phyloP scores from a whole-genome alignment of 805 yeast genomes.

The Ogataea allantospora region DNA sequence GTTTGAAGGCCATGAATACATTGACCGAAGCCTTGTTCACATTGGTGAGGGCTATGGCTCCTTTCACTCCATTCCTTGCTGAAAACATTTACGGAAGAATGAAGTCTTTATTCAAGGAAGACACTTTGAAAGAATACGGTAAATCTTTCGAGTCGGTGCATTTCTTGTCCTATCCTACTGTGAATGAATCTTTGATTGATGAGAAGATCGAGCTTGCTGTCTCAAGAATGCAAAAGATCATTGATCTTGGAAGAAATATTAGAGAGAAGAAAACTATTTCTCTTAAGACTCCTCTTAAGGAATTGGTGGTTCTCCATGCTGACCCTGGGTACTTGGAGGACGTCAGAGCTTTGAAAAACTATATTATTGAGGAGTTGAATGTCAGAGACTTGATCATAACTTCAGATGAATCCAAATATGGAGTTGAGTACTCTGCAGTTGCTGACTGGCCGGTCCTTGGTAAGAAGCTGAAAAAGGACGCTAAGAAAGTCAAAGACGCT shows the following conservation, averaged over 20 bases:
- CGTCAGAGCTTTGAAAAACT: conserved; percentile 70
- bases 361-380: conserved; percentile 88
- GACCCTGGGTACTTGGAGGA: conserved; percentile 74
- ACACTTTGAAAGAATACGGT: conserved; percentile 47
- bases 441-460: conserved; percentile 99
- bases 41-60: conserved; percentile 95
- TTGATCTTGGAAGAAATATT: conserved; percentile 92
- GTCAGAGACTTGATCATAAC: conserved; percentile 86
- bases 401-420: conserved; percentile 85
- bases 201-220: conserved; percentile 84
- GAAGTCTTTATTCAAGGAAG: conserved; percentile 58
- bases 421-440: conserved; percentile 88
- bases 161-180: conserved; percentile 87
- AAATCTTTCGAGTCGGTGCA: conserved; percentile 83
- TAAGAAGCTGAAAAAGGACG: conserved; percentile 93
- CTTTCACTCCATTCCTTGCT: conserved; percentile 95
- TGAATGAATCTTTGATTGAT: conserved; percentile 77
- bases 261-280: conserved; percentile 95
- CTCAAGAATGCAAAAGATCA: conserved; percentile 93
- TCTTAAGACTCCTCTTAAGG: conserved; percentile 90
- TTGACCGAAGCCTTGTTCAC: conserved; percentile 87
- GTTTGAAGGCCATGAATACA: conserved; percentile 84
- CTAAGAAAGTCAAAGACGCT: conserved; percentile 90
- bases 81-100: conserved; percentile 84
- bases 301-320: conserved; percentile 80